Conservation (phyloP, 1,139 yeast genomes). For the Suhomyces yuchorum region DNA sequence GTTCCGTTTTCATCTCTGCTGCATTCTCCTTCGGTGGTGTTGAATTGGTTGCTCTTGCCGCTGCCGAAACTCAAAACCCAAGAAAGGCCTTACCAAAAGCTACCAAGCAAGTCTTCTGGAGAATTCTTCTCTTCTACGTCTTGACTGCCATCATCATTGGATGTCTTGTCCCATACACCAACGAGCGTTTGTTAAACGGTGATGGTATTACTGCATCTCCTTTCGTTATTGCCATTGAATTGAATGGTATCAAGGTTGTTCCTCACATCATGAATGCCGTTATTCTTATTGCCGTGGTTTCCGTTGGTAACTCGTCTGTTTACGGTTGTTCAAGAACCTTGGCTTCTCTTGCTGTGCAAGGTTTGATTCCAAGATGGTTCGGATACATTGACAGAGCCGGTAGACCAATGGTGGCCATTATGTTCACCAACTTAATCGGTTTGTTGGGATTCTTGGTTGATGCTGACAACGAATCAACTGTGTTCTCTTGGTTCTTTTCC, state of each 20-base stretch:
- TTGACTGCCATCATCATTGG: slow-evolving; percentile 50
- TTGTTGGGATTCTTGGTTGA: slow-evolving; percentile 63
- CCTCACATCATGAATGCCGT: slow-evolving; percentile 60
- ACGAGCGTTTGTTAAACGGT: slow-evolving; percentile 39
- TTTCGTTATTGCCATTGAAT: slow-evolving; percentile 43
- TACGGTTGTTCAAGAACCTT: slow-evolving; percentile 58
- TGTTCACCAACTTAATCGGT: slow-evolving; percentile 55
- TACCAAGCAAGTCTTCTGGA: slow-evolving; percentile 27
- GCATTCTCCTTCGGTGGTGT: slow-evolving; percentile 29
- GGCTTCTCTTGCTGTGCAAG: slow-evolving; percentile 55
- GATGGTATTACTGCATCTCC: slow-evolving; percentile 39
- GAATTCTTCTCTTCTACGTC: slow-evolving; percentile 27
- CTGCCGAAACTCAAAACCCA: slow-evolving; percentile 28
- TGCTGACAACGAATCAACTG: slow-evolving; percentile 45
- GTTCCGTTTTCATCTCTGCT: slow-evolving; percentile 27
- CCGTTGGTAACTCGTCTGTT: slow-evolving; percentile 58
- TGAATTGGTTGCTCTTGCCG: slow-evolving; percentile 27
- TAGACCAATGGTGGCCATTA: slow-evolving; percentile 56
- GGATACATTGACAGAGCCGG: slow-evolving; percentile 60
- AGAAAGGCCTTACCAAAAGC: slow-evolving; percentile 27
- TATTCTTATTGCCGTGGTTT: slow-evolving; percentile 50
- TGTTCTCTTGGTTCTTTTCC: slow-evolving; percentile 68
- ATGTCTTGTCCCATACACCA: slow-evolving; percentile 45
- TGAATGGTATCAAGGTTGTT: slow-evolving; percentile 41
- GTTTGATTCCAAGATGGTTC: slow-evolving; percentile 44